Evolutionary conservation across 1,284 basidiomycete genomes (phyloP).

Genomic region (Leccinum pachyderme): DNA sequence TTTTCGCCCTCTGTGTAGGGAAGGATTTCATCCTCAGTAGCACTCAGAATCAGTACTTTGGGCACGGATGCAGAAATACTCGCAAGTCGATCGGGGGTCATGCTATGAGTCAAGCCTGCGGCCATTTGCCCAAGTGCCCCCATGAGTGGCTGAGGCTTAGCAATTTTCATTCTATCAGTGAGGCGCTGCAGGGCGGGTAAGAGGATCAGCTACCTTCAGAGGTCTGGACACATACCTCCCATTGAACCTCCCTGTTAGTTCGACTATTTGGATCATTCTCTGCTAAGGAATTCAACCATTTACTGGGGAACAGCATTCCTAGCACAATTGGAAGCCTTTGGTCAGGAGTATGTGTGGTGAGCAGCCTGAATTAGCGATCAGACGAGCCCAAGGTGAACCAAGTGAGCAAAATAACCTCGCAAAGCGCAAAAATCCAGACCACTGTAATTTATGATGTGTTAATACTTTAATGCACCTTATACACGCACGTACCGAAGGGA

Average conservation of each 20-base stretch:
- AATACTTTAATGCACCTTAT: not conserved
- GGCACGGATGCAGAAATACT: slow-evolving; percentile 56
- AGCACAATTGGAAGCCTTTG: slow-evolving; percentile 52
- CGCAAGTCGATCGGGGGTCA: slow-evolving; percentile 53
- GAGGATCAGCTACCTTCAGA: not conserved
- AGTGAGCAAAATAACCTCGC: slow-evolving; percentile 18
- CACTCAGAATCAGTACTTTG: slow-evolving; percentile 69
- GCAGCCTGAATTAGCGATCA: slow-evolving; percentile 17
- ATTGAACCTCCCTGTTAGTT: slow-evolving; percentile 62
- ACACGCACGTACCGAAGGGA: slow-evolving; percentile 25
- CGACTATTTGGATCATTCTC: slow-evolving; percentile 49
- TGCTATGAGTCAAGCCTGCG: slow-evolving; percentile 69
- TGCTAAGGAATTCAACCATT: slow-evolving; percentile 56
- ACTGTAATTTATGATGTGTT: not conserved
- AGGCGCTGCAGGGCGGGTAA: slow-evolving; percentile 38
- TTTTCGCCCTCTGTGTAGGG: slow-evolving; percentile 53
- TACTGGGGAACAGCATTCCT: slow-evolving; percentile 58
- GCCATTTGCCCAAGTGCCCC: slow-evolving; percentile 76
- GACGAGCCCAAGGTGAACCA: not conserved
- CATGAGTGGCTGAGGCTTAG: slow-evolving; percentile 57
- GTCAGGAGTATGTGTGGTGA: slow-evolving; percentile 3
- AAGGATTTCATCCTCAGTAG: slow-evolving; percentile 73
- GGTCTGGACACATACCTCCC: slow-evolving; percentile 39
- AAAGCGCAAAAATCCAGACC: slow-evolving; percentile 5
- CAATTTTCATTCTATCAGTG: slow-evolving; percentile 51